Conservation (phyloP, 106 monocot genomes). For the Dendrobium huoshanense region DNA sequence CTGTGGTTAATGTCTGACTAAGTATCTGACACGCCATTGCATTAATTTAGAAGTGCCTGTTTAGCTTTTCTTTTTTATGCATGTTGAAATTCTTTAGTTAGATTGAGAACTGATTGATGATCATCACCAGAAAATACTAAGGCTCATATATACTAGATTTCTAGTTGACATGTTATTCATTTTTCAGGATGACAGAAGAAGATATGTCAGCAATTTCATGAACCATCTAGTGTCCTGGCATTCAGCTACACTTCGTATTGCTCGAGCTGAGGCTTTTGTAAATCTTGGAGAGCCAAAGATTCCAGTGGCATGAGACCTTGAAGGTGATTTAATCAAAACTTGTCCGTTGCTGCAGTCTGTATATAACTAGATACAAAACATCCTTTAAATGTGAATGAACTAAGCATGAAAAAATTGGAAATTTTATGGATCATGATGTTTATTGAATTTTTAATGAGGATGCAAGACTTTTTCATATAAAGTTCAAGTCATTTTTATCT, state of each 20-base stretch:
- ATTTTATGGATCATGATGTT: background rate
- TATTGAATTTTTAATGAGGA: too few species aligned
- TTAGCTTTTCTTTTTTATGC: background rate
- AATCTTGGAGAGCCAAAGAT: slow-evolving; percentile 95
- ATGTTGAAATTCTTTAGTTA: background rate
- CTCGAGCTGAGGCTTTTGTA: slow-evolving; percentile 82
- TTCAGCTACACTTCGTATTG: slow-evolving; percentile 58
- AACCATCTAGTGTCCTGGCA: slow-evolving; percentile 90
- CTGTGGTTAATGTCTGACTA: too few species aligned
- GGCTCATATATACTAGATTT: background rate
- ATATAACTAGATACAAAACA: background rate
- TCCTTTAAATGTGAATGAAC: background rate
- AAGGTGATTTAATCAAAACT: background rate
- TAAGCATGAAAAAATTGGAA: background rate
- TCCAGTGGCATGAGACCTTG: slow-evolving; percentile 47
- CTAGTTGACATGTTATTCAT: background rate
- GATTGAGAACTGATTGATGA: background rate
- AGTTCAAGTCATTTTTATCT: background rate
- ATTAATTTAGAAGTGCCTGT: too few species aligned
- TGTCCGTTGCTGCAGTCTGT: background rate
- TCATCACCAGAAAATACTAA: background rate
- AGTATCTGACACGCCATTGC: too few species aligned
- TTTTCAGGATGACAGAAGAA: slow-evolving; percentile 58
- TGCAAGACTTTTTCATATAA: too few species aligned
- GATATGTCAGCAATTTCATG: slow-evolving; percentile 73